Percentiles rank a stretch among this genome's conserved stretches.
Evolutionary conservation across 73 alveolate genomes (phyloP).

Genomic region (Tetrahymena borealis): DNA sequence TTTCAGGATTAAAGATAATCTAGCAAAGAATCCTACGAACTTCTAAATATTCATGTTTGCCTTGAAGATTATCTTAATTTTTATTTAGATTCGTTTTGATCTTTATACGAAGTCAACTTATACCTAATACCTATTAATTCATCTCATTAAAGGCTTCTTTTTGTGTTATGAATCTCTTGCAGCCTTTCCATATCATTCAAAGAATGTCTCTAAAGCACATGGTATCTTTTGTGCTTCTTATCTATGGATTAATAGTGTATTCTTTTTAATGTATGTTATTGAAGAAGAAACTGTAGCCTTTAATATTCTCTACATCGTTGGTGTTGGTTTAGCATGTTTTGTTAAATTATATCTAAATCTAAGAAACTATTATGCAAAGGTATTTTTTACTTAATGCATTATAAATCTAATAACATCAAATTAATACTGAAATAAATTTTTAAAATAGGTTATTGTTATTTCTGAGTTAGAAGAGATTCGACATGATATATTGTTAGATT

Average conservation of each 20-base stretch:
- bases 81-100: slow-evolving; percentile 15
- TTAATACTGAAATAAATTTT: background rate
- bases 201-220: slow-evolving; percentile 32
- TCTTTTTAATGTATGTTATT: slow-evolving; percentile 8
- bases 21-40: slow-evolving; percentile 31
- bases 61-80: background rate
- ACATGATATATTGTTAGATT: slow-evolving; percentile 22
- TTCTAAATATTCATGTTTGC: slow-evolving; percentile 19
- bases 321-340: slow-evolving; percentile 26
- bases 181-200: slow-evolving; percentile 28
- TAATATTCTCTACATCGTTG: slow-evolving; percentile 22
- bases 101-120: background rate
- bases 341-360: slow-evolving; percentile 17
- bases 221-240: slow-evolving; percentile 36
- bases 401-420: background rate
- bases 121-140: slow-evolving; percentile 8
- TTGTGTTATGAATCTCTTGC: slow-evolving; percentile 17
- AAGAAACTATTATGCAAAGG: slow-evolving; percentile 32
- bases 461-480: slow-evolving; percentile 26
- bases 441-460: background rate
- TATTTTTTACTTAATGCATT: background rate
- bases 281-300: background rate
- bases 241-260: slow-evolving; percentile 27
- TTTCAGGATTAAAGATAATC: slow-evolving; percentile 19
- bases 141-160: slow-evolving; percentile 10